A percentile compares a stretch with the other conserved stretches of the same genome.
These are phyloP conservation scores for Beta vulgaris DNA, from an alignment of 148 eudicot genomes.

Conservation along the genomic window DNA sequence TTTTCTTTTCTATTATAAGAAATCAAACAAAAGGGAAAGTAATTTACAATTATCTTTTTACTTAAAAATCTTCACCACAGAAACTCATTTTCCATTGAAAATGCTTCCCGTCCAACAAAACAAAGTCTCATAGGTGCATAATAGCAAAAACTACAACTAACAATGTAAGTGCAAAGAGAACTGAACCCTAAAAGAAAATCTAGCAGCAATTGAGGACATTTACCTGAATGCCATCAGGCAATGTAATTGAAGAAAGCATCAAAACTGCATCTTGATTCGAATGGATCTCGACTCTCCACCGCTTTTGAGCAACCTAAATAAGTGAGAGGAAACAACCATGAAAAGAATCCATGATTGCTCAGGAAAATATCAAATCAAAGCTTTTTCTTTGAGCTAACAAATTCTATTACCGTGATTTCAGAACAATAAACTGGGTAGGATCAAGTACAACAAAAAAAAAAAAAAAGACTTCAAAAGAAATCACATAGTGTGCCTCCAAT, in stretches of 20 bases:
- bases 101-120: no score
- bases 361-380: background rate
- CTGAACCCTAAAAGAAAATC: background rate
- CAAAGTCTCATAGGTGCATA: no score
- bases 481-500: background rate
- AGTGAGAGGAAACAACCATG: background rate
- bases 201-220: background rate
- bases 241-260: conserved; percentile 92
- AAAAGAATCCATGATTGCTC: background rate
- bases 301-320: conserved; percentile 70
- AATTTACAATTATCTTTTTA: no score
- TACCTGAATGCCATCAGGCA: conserved; percentile 93
- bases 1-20: no score
- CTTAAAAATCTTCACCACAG: no score
- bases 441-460: background rate
- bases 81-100: no score
- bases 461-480: background rate
- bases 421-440: background rate
- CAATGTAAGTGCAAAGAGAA: background rate
- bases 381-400: background rate
- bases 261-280: conserved; percentile 78
- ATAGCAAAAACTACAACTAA: no score
- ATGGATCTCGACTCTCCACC: conserved; percentile 85
- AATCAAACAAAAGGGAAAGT: no score
- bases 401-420: background rate